Evolutionary conservation across 108 stramenopile species (phyloP).

Genomic region (Stephanodiscus triporus): DNA sequence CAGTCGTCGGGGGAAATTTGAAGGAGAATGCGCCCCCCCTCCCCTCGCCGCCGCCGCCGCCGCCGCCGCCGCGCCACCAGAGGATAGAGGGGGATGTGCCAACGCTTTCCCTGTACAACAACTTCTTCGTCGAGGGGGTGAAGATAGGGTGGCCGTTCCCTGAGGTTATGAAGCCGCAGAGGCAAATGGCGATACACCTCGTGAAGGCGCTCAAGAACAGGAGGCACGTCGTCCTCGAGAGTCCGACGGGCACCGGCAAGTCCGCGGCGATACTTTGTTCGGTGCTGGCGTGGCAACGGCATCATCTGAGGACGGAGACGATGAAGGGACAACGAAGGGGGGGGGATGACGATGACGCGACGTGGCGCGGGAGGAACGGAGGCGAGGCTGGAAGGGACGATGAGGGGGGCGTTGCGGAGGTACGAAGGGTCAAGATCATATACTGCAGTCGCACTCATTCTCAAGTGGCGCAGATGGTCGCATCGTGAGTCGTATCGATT

Average conservation of each 20-base stretch:
- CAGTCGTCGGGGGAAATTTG: neutral
- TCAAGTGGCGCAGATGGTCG: conserved; percentile 94
- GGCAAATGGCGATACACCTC: conserved; percentile 81
- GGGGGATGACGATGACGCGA: neutral
- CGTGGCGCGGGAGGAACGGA: neutral
- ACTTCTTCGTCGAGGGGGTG: conserved; percentile 69
- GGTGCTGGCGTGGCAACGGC: conserved; percentile 78
- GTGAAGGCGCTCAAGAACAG: conserved; percentile 67
- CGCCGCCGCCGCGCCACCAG: neutral
- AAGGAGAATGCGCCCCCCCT: conserved; percentile 6
- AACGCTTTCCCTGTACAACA: conserved; percentile 48
- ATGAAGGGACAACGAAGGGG: neutral
- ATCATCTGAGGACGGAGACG: conserved; percentile 24
- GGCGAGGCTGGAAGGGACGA: conserved; percentile 1
- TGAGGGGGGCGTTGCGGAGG: conserved; percentile 2
- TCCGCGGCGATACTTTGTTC: conserved; percentile 76
- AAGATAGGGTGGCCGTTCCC: conserved; percentile 81
- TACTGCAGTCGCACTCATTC: conserved; percentile 94
- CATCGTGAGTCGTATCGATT: conserved; percentile 54
- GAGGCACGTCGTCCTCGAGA: conserved; percentile 75
- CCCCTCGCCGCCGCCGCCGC: neutral
- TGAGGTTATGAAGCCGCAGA: conserved; percentile 64
- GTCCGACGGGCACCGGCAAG: conserved; percentile 86
- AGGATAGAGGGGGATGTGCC: conserved; percentile 77
- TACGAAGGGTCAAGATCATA: conserved; percentile 60